These are phyloP conservation scores for Talaromyces sp. DNA, from an alignment of 2,329 filamentous ascomycete species.

Conservation along the genomic window DNA sequence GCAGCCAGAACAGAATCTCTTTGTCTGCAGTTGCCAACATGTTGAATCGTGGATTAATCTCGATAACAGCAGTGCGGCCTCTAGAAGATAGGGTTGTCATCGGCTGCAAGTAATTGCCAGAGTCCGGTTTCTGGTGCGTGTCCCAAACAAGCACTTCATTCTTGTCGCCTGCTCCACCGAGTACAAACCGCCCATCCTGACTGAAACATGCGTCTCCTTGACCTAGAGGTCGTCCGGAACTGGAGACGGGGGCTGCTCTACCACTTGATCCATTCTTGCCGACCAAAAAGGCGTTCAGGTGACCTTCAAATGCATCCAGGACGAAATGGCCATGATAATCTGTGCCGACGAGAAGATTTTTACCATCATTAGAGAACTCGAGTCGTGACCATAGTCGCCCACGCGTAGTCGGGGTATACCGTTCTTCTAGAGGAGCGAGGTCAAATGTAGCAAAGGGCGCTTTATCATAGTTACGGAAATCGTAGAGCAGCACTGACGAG, in stretches of 20 bases:
- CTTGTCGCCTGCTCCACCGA: conserved; percentile 67
- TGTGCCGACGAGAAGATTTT: conserved; percentile 76
- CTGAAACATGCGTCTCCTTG: conserved; percentile 81
- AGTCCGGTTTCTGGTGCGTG: conserved; percentile 52
- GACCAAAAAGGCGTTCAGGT: conserved; percentile 65
- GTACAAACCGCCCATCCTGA: conserved; percentile 80
- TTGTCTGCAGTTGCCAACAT: conserved; percentile 85
- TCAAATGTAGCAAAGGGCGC: conserved; percentile 84
- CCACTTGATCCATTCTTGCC: conserved; percentile 46
- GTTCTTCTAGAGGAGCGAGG: conserved; percentile 55
- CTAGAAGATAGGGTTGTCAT: conserved; percentile 36
- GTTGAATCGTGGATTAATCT: conserved; percentile 88
- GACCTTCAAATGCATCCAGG: conserved; percentile 86
- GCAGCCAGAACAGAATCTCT: conserved; percentile 74
- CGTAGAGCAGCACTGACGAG: conserved; percentile 80
- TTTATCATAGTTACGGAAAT: conserved; percentile 89
- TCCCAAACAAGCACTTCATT: conserved; percentile 84
- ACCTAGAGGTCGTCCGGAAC: conserved; percentile 49
- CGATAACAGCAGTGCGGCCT: conserved; percentile 67
- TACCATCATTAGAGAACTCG: conserved; percentile 95
- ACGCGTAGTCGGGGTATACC: conserved; percentile 46
- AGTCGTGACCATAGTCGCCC: conserved; percentile 71
- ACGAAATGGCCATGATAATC: conserved; percentile 81
- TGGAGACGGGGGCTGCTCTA: conserved; percentile 46
- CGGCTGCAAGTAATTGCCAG: conserved; percentile 50